Conservation (phyloP, 768 basidiomycete species). For the Omphalotus guepiniiformis region DNA sequence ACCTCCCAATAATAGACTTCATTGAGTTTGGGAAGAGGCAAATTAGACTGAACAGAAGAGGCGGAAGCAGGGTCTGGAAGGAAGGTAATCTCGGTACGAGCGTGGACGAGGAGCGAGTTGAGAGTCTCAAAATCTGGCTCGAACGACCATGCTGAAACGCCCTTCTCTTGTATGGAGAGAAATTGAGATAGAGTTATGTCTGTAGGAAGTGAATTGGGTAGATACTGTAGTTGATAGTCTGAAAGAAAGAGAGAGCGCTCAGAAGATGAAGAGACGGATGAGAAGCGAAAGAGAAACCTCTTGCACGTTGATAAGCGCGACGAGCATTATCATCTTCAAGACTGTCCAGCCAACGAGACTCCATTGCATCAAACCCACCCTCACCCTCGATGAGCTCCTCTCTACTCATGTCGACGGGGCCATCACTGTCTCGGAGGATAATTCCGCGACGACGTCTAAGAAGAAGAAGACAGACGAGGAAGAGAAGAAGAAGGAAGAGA, state of each 20-base stretch:
- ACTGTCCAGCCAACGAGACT: constrained; percentile 89
- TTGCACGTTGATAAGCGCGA: constrained; percentile 76
- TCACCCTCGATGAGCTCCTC: constrained; percentile 90
- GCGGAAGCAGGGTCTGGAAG: constrained; percentile 93
- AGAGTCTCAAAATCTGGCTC: constrained; percentile 98
- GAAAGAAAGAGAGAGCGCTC: constrained; percentile 4
- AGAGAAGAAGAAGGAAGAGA: constrained; percentile 86
- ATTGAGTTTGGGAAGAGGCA: constrained; percentile 95
- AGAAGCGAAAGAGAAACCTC: constrained; percentile 55
- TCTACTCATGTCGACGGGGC: constrained; percentile 89
- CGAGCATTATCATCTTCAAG: constrained; percentile 56
- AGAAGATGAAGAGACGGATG: constrained; percentile 3
- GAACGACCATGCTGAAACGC: constrained; percentile 98
- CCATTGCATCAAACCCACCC: constrained; percentile 89
- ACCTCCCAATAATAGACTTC: constrained; percentile 99
- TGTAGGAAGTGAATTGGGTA: constrained; percentile 93
- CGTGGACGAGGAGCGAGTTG: constrained; percentile 88
- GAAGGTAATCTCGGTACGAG: constrained; percentile 96
- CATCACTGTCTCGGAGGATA: constrained; percentile 78
- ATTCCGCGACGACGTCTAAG: constrained; percentile 77
- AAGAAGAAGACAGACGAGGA: constrained; percentile 85
- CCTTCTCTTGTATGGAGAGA: constrained; percentile 98
- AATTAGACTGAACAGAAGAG: constrained; percentile 93
- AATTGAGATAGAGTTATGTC: constrained; percentile 99
- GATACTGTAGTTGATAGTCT: constrained; percentile 86